These are phyloP conservation scores for Komagataea norvegica DNA, from an alignment of 1,139 yeast species.

Conservation along the genomic window DNA sequence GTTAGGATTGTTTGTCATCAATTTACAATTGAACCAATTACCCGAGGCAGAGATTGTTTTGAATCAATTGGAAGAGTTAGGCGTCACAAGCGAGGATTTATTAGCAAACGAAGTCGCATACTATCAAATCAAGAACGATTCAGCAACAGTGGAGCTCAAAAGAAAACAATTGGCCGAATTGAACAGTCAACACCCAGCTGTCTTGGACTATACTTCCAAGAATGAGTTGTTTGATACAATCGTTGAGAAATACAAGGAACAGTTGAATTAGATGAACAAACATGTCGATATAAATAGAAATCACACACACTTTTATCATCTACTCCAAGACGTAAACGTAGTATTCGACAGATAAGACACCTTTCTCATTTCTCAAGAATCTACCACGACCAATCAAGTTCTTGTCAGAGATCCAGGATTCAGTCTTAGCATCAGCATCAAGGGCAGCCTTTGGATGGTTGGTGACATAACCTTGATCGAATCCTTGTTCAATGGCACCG, in stretches of 20 bases:
- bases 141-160: constrained; percentile 20
- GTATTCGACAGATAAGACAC: constrained; percentile 47
- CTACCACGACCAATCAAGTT: constrained; percentile 51
- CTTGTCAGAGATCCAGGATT: constrained; percentile 43
- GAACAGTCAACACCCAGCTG: constrained; percentile 47
- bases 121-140: constrained; percentile 43
- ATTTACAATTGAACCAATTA: constrained; percentile 40
- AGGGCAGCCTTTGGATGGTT: constrained; percentile 41
- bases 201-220: constrained; percentile 50
- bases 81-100: constrained; percentile 41
- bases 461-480: constrained; percentile 45
- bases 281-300: not conserved
- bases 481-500: constrained; percentile 30
- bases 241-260: constrained; percentile 45
- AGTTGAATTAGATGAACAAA: constrained; percentile 11
- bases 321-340: constrained; percentile 35
- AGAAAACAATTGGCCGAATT: constrained; percentile 36
- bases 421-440: constrained; percentile 38
- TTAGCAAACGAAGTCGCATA: constrained; percentile 55
- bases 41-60: constrained; percentile 44
- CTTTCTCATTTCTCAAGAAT: constrained; percentile 42
- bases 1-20: constrained; percentile 43
- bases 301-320: not conserved
- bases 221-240: constrained; percentile 51
- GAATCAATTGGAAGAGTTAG: constrained; percentile 39